Evolutionary conservation across 2,329 filamentous ascomycete genomes (phyloP).

Genomic region (Coniochaeta prunicola): DNA sequence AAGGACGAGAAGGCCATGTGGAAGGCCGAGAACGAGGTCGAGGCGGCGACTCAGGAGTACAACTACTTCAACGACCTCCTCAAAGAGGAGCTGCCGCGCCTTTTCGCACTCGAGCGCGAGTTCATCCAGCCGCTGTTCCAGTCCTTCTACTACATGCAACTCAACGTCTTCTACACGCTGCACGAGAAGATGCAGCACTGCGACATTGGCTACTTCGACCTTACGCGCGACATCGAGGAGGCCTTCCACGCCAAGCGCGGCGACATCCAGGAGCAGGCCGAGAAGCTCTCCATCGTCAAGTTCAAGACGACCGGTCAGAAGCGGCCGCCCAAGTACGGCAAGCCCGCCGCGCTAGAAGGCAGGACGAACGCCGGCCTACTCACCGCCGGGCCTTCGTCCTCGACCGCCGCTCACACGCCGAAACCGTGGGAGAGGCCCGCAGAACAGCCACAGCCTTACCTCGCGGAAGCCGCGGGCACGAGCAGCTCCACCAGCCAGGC

Average conservation of each 20-base stretch:
- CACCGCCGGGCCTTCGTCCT: conserved; percentile 36
- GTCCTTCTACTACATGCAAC: conserved; percentile 99
- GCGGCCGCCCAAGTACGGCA: conserved; percentile 51
- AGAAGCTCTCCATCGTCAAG: conserved; percentile 76
- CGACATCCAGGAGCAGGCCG: conserved; percentile 77
- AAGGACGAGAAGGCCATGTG: conserved; percentile 98
- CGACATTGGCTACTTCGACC: conserved; percentile 96
- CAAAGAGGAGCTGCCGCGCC: conserved; percentile 89
- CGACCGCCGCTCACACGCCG: background rate
- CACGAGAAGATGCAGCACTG: conserved; percentile 97
- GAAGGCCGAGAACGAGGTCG: conserved; percentile 87
- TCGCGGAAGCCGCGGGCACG: conserved; percentile 25
- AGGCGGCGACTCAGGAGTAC: conserved; percentile 89
- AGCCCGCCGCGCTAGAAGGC: conserved; percentile 47
- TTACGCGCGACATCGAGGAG: conserved; percentile 84
- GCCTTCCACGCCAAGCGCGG: conserved; percentile 86
- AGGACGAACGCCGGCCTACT: conserved; percentile 42
- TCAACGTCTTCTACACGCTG: conserved; percentile 97
- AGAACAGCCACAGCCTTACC: conserved; percentile 20
- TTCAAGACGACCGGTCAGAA: conserved; percentile 82
- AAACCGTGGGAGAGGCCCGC: background rate
- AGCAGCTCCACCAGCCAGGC: conserved; percentile 48
- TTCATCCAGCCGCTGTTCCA: conserved; percentile 98
- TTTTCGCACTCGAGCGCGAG: conserved; percentile 83
- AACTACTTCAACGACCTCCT: conserved; percentile 97